A percentile compares a stretch with the other conserved stretches of the same genome.
Evolutionary conservation across 2,329 filamentous ascomycete genomes (phyloP).

Genomic region (Ascochyta pisi): DNA sequence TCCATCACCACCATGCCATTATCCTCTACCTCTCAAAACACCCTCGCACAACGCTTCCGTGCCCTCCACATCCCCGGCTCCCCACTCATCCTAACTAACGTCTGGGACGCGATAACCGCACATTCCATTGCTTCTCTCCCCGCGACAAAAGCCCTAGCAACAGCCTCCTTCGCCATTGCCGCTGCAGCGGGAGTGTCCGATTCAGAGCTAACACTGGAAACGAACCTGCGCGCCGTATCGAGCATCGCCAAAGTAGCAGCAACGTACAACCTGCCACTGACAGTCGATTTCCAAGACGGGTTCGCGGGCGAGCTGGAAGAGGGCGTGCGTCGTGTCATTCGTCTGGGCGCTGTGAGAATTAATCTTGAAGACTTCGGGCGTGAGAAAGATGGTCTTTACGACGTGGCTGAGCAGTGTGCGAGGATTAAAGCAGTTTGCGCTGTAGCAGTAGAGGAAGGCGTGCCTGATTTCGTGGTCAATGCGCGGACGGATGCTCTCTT

Average conservation of each 20-base stretch:
- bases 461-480: conserved; percentile 55
- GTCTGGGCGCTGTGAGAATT: conserved; percentile 61
- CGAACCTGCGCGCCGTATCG: conserved; percentile 59
- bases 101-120: conserved; percentile 62
- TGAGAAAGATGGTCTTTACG: conserved; percentile 46
- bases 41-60: conserved; percentile 18
- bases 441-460: conserved; percentile 56
- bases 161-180: conserved; percentile 47
- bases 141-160: conserved; percentile 49
- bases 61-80: conserved; percentile 59
- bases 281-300: conserved; percentile 67
- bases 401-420: conserved; percentile 55
- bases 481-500: conserved; percentile 64
- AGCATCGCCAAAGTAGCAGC: conserved; percentile 55
- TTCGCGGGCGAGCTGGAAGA: conserved; percentile 59
- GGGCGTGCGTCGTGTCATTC: conserved; percentile 56
- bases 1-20: background rate
- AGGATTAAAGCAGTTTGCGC: conserved; percentile 55
- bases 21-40: background rate
- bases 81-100: conserved; percentile 63
- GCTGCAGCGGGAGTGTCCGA: conserved; percentile 42
- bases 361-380: conserved; percentile 64
- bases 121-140: conserved; percentile 55
- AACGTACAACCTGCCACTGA: conserved; percentile 57
- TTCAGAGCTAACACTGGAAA: conserved; percentile 55